phyloP scores from a whole-genome alignment of 1,284 basidiomycete species.

The Porodaedalea pini region DNA sequence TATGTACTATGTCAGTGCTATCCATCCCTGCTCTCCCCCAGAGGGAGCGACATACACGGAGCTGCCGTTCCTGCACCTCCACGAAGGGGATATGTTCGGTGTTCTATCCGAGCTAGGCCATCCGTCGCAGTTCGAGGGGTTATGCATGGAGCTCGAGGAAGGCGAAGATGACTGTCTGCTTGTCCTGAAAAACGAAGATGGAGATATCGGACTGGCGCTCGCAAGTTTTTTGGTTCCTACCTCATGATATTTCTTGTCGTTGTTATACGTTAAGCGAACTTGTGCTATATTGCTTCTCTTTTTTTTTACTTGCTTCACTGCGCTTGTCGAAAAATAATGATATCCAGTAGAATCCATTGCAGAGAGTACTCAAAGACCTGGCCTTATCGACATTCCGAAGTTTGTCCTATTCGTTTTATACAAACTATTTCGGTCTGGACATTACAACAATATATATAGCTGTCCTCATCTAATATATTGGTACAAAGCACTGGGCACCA shows the following conservation, averaged over 20 bases:
- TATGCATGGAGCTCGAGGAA: conserved; percentile 74
- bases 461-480: too few relatives aligned
- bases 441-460: too few relatives aligned
- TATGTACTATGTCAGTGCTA: conserved; percentile 60
- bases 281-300: background rate
- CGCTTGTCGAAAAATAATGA: background rate
- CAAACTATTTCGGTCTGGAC: too few relatives aligned
- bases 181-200: conserved; percentile 48
- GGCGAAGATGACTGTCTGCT: conserved; percentile 72
- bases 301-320: background rate
- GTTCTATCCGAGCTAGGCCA: conserved; percentile 74
- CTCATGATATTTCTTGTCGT: background rate
- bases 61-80: conserved; percentile 68
- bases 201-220: conserved; percentile 70
- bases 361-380: too few relatives aligned
- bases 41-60: conserved; percentile 60
- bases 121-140: conserved; percentile 60
- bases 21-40: conserved; percentile 65
- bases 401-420: too few relatives aligned
- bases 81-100: conserved; percentile 56
- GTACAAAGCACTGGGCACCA: too few relatives aligned
- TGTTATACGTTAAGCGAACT: background rate
- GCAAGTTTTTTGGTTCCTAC: conserved; percentile 71
- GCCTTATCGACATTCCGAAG: too few relatives aligned
- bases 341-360: background rate